Evolutionary conservation across 306 rosid genomes (phyloP), one percentile per base, ranked within the genome.

Genomic region (Clitoria ternatea): DNA sequence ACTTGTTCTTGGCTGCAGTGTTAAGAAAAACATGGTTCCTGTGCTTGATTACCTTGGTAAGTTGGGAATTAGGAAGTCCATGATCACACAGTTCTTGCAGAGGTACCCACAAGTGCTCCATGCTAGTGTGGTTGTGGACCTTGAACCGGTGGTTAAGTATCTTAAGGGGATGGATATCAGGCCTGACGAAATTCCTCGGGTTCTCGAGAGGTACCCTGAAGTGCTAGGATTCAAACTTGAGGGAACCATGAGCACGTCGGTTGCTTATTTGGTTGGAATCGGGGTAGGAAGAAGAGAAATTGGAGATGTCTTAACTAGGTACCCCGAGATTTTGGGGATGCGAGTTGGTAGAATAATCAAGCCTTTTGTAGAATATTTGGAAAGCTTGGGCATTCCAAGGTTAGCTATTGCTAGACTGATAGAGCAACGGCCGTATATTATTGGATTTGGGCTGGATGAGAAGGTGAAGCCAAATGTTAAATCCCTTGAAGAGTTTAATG

Each of bases 1-100:
- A 2, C 96, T 95, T 75, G 96, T 95, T 72, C 89, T 95, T 37
- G 99, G 99, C 14, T 95, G 97, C 56, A 95, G 99, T 17, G 92
- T 95, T n/a, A 95, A 95, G 85, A 95, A 91, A 79, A 95, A 95
- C 76, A 91, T 95, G 97, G 77, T 95, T 71, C 99, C 97, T n/a
- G 99, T 95, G 79, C 92, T 95, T 26, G 97, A 87, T 83, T 91
- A 89, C 72, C 99, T 95, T 53, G 99, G 99, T 33, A 91, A 89
- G 74, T 85, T 95, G 77, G 96, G 99, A 53, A 96, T 95, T 39
- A 85, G 99, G 85, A 84, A 89, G 78, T 86, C 96, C 47, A 87
- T 91, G 3, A 74, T 95, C 70, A 83, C 99, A 0, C 87, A 86
- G 33, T 95, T 95, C 64, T 83, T 95, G 87, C 79, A 45, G 80